Evolutionary conservation across 2,329 filamentous ascomycete genomes (phyloP), one percentile per base, ranked within the genome.

Genomic region (Trichophyton mentagrophytes): DNA sequence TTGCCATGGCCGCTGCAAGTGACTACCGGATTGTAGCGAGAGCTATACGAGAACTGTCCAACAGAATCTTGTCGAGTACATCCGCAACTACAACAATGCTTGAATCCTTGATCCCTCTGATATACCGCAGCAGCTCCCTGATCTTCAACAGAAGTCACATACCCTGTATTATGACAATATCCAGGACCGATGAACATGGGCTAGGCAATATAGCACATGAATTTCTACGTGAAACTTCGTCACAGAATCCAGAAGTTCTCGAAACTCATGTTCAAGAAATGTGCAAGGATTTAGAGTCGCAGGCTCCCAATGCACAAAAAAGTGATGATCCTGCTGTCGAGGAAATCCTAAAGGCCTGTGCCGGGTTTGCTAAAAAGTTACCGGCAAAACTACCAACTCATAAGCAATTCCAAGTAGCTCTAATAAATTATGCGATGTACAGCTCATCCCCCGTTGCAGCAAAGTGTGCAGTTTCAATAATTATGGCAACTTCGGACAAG

Each of bases 61-160:
- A 90, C 74, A 85, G 90, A 61, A 80, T 95, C 40, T 87, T 91
- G 66, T 81, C 83, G 78, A 85, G 53, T 80, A 81, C 60, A 73
- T 82, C 64, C 11, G 58, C 63, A 13, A 72, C 77, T n/a, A 68
- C 73, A n/a, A 77, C 78, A 30, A 79, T 93, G 55, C 76, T 95
- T 2, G 89, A 95, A 40, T 95, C 90, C 0, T 72, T 99, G 27
- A 82, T 86, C 4, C 88, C 90, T 3, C 79, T 99, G 15, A 77
- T 97, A 3, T 96, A 95, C 70, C 85, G 90, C 49, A 86, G 86
- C 60, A 87, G 89, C 38, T 85, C 89, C 61, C 80, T 99, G 64
- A 82, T 96, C 65, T 96, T 95, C 77, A 99, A 96, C 76, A 86
- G 89, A 69, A 97, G 92, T 70, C 91, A 99, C 70, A 85, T 99